Base-by-base conservation (phyloP, 768 basidiomycete genomes). In the Floccularia luteovirens region DNA sequence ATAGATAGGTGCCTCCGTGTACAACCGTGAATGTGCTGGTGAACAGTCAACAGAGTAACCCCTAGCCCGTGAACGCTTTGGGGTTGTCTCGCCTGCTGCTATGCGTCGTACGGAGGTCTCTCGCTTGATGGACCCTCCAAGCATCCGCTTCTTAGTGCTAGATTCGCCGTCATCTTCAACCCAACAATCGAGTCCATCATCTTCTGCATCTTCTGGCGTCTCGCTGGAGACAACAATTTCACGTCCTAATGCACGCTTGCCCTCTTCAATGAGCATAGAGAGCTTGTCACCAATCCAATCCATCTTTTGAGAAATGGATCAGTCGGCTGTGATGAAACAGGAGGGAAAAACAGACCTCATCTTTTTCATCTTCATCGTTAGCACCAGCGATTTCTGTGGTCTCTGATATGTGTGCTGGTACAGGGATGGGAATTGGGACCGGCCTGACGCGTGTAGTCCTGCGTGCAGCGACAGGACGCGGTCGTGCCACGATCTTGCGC, bases 151-250 rank as follows among this genome's bases (percentile, higher is more conserved):
- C n/a, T n/a, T n/a, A 43, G 34, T 51, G 44, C 11, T 45, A 1
- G 35, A 49, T 4, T 24, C 43, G 3, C 36, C 42, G 19, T 66
- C 69, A 31, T 83, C 81, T 39, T 88, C 86, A 42, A 81, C 79
- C 88, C 88, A 90, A 2, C 65, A 69, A 5, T 75, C 84, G 5
- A 67, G 69, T 1, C 83, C 87, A 51, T 89, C 86, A 45, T 89
- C 88, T 3, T 79, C 74, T 49, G 80, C 79, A 43, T 88, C 86
- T 48, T 86, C 83, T 41, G 78, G 67, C 3, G 69, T 67, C 34
- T 88, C 86, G 44, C 77, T 79, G 73, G 79, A 75, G 3, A 88
- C 75, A 6, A 90, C 87, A 12, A 91, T 69, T 54, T 90, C 86
- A n/a, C 72, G 66, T 11, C 73, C 75, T 5, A 91, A 69, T 0